phyloP scores from a whole-genome alignment of 306 rosid genomes.

The Inga oerstediana region DNA sequence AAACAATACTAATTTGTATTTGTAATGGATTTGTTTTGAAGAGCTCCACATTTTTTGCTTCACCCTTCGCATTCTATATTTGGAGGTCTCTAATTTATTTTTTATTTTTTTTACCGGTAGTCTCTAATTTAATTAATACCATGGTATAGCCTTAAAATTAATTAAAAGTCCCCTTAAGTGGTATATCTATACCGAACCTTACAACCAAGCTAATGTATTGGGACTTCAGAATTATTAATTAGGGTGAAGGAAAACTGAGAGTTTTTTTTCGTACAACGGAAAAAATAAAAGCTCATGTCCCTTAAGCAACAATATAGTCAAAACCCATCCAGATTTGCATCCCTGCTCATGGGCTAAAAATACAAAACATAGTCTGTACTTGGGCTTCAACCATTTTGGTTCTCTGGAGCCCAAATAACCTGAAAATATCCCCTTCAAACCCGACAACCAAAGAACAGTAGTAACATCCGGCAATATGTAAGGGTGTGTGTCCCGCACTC shows the following conservation, averaged over 20 bases:
- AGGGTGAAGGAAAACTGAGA: not conserved
- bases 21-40: not conserved
- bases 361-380: not conserved
- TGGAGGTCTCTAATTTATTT: not conserved
- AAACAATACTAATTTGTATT: too few relatives aligned
- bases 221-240: too few relatives aligned
- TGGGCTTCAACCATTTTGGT: not conserved
- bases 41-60: not conserved
- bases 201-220: too few relatives aligned
- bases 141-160: not conserved
- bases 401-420: not conserved
- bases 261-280: not conserved
- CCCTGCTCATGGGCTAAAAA: not conserved
- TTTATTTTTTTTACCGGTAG: too few relatives aligned
- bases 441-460: not conserved
- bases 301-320: not conserved
- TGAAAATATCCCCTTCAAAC: not conserved
- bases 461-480: not conserved
- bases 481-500: not conserved
- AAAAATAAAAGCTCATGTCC: not conserved
- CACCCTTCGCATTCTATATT: not conserved
- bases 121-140: not conserved
- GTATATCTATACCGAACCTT: too few relatives aligned
- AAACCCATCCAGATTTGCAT: not conserved
- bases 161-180: not conserved